Base-by-base conservation (phyloP, 306 rosid species). In the Spatholobus suberectus region DNA sequence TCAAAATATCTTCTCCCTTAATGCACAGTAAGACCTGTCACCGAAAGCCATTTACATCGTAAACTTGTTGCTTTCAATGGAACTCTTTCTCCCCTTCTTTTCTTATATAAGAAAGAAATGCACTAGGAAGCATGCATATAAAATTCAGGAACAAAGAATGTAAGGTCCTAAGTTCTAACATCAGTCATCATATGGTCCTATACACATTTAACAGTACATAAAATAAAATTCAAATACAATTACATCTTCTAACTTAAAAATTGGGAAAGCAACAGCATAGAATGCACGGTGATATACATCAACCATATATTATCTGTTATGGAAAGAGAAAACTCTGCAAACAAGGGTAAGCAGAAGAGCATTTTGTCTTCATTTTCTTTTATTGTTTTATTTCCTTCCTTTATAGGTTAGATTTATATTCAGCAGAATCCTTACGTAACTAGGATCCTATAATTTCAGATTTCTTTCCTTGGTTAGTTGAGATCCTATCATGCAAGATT, bases 21-120 rank as follows among this genome's bases (percentile, higher is more conserved):
- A 86, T 87, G 73, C 52, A 57, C 80, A 89, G 73, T 46, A 92
- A 84, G 84, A 94, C 97, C 98, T 96, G 84, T 46, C 71, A 85
- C 77, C 76, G 63, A 87, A 85, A 78, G 78, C 55, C 51, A 73
- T 17, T 71, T 74, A 79, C 34, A 82, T 40, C 27, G 27, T 72
- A 43, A 81, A 86, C 55, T 24, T 67, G 26, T 54, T 18, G 15
- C 51, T 66, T 79, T 69, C 43, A 13, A 62, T 26, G 34, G 6
- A 83, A 69, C 67, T 24, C 18, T 6, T 27, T 41, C 40, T 17
- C 23, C 41, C 20, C 10, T 15, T 11, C 58, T 44, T 62, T 49
- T 37, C 70, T 49, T 65, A 63, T 40, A 51, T 12, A 66, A 52
- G 67, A 23, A 73, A 29, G 81, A 75, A 38, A 20, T 4, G 6